These are phyloP conservation scores for Serendipita vermifera DNA, from an alignment of 768 basidiomycete species.

Conservation along the genomic window DNA sequence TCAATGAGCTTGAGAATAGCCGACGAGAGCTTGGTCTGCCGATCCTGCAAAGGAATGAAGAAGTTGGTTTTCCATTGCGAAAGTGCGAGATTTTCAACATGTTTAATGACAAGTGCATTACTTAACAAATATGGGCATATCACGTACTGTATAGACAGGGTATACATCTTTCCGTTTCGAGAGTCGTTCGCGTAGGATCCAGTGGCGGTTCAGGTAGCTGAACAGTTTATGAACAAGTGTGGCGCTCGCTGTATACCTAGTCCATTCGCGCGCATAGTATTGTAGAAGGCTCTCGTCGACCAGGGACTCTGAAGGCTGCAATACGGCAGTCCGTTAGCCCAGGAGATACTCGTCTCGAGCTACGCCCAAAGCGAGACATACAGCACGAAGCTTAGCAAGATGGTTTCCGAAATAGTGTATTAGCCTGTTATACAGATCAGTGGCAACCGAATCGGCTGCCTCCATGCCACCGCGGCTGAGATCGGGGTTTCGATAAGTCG, in stretches of 20 bases:
- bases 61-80: constrained; percentile 93
- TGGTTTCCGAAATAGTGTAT: constrained; percentile 81
- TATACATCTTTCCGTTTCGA: constrained; percentile 93
- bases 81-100: constrained; percentile 56
- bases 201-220: constrained; percentile 96
- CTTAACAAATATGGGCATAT: constrained; percentile 27
- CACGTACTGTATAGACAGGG: constrained; percentile 82
- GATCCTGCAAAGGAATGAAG: constrained; percentile 76
- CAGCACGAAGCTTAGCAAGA: constrained; percentile 52
- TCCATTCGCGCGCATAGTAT: constrained; percentile 91
- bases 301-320: constrained; percentile 60
- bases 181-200: constrained; percentile 96
- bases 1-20: constrained; percentile 86
- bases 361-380: constrained; percentile 19
- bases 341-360: constrained; percentile 16
- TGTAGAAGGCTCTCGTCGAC: constrained; percentile 79
- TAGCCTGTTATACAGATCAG: constrained; percentile 91
- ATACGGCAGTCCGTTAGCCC: constrained; percentile 17
- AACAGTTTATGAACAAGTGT: constrained; percentile 96
- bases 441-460: constrained; percentile 91
- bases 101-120: constrained; percentile 20
- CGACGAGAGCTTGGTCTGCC: constrained; percentile 66
- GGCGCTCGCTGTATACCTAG: constrained; percentile 90
- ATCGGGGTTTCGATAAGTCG: constrained; percentile 42
- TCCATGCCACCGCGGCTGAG: constrained; percentile 30